Conservation (phyloP, 805 yeast genomes). For the Sugiyamaella floridensis region DNA sequence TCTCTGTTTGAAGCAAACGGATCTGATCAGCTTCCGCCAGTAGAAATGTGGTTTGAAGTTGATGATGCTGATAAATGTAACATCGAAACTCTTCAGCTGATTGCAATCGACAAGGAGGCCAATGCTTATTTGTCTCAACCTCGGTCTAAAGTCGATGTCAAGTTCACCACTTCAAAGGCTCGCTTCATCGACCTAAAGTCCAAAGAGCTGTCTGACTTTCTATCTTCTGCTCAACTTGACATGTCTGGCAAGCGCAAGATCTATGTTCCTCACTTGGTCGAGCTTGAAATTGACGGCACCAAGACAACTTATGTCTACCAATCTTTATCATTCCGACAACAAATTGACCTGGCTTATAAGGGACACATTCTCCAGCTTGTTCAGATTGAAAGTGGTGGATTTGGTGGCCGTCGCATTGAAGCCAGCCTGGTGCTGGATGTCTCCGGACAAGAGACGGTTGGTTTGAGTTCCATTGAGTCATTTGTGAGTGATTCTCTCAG, state of each 20-base stretch:
- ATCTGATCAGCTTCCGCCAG: slow-evolving; percentile 37
- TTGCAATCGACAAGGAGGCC: slow-evolving; percentile 42
- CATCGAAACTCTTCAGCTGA: slow-evolving; percentile 36
- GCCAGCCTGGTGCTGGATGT: slow-evolving; percentile 39
- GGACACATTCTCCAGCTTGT: slow-evolving; percentile 37
- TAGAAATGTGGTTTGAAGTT: slow-evolving; percentile 50
- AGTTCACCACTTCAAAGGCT: slow-evolving; percentile 34
- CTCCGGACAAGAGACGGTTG: slow-evolving; percentile 13
- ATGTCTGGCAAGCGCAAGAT: slow-evolving; percentile 35
- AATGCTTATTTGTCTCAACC: slow-evolving; percentile 41
- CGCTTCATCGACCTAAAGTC: slow-evolving; percentile 32
- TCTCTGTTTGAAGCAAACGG: slow-evolving; percentile 30
- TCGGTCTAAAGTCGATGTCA: slow-evolving; percentile 36
- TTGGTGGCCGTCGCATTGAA: slow-evolving; percentile 50
- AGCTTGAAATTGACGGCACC: slow-evolving; percentile 34
- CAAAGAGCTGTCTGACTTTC: slow-evolving; percentile 39
- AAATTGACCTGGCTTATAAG: slow-evolving; percentile 37
- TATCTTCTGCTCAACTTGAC: slow-evolving; percentile 34
- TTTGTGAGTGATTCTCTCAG: slow-evolving; percentile 16
- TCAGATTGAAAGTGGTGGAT: slow-evolving; percentile 49
- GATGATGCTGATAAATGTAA: slow-evolving; percentile 33
- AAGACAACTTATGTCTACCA: slow-evolving; percentile 40
- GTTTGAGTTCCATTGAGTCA: slow-evolving; percentile 4
- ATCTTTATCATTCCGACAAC: slow-evolving; percentile 38
- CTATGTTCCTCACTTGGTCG: slow-evolving; percentile 36